Conservation (phyloP, 495 filamentous ascomycete species). For the Rostrohypoxylon terebratum region DNA sequence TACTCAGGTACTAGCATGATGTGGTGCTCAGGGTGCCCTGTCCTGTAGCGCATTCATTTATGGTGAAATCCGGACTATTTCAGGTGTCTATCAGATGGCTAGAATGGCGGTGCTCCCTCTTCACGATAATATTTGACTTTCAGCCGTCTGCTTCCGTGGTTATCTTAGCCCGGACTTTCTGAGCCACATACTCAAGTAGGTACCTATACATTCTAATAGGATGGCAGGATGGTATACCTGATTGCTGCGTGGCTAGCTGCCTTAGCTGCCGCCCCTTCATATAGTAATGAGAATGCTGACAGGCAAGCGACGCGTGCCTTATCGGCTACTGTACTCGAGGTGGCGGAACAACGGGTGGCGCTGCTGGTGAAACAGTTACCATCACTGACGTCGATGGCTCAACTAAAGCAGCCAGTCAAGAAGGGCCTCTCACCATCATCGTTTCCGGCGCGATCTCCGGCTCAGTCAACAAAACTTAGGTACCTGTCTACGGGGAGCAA, state of each 20-base stretch:
- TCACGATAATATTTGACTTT: not conserved
- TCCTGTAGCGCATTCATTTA: not conserved
- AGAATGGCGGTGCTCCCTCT: too few species aligned
- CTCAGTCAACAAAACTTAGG: conserved; percentile 64
- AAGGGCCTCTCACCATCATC: conserved; percentile 60
- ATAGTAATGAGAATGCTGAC: conserved; percentile 15
- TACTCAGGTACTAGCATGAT: not conserved
- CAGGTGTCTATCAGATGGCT: not conserved
- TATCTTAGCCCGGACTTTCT: not conserved
- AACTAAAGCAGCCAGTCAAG: conserved; percentile 55
- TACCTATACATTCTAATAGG: not conserved
- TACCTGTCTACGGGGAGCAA: conserved; percentile 59
- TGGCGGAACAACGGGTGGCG: conserved; percentile 63
- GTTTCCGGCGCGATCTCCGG: conserved; percentile 60
- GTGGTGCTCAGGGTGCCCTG: not conserved
- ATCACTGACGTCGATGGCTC: conserved; percentile 64
- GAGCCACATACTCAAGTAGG: not conserved
- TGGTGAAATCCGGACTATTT: not conserved
- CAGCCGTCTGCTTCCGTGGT: not conserved
- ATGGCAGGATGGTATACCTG: conserved; percentile 27
- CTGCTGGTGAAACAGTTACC: conserved; percentile 63
- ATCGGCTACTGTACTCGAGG: conserved; percentile 53
- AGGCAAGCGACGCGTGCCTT: conserved; percentile 47
- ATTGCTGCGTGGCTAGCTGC: not conserved
- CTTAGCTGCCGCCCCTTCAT: conserved; percentile 13